Evolutionary conservation across 352 stramenopile genomes (phyloP), one percentile per base, ranked within the genome.

Genomic region (Phytophthora nicotianae): DNA sequence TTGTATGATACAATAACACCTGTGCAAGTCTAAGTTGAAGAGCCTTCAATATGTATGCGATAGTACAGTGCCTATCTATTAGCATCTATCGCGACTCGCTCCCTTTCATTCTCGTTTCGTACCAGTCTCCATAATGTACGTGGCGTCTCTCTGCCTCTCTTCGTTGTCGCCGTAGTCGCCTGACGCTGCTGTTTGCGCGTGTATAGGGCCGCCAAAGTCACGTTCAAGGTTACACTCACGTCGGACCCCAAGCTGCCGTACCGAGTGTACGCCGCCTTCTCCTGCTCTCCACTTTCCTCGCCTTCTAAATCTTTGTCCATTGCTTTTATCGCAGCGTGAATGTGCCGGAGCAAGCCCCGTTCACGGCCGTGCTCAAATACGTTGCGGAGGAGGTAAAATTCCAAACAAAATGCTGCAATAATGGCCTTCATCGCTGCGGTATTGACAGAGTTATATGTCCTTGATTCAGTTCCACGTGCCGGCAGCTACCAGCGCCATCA

Each of bases 231-330:
- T 43, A 95, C 83, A 37, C 77, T 95, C 24, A 90, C 87, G 37
- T 95, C 87, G n/a, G 87, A 95, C 72, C 85, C 84, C 14, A 93
- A 92, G 74, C 79, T 93, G 20, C 87, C 87, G 16, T 95, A 89
- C 58, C 81, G 83, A 29, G 76, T 95, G 81, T 89, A 53, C 32
- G 72, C 79, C 26, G 19, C 10, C 41, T 13, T 33, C 24, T 21
- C 17, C 48, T 16, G 46, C 11, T 40, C 43, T 40, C 5, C n/a
- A 6, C 13, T 50, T 20, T 50, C 41, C 26, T 27, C 16, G 2
- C 32, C 13, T 21, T 50, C 16, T 58, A 13, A 48, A 38, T 16
- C 26, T 2, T 42, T 23, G 37, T 23, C 3, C 40, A 29, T 35
- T 61, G 20, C 21, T 33, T 50, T 41, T 46, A 38, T 50, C 43